Base-by-base conservation (phyloP, 2,329 filamentous ascomycete species). In the Dactylellina leptospora region DNA sequence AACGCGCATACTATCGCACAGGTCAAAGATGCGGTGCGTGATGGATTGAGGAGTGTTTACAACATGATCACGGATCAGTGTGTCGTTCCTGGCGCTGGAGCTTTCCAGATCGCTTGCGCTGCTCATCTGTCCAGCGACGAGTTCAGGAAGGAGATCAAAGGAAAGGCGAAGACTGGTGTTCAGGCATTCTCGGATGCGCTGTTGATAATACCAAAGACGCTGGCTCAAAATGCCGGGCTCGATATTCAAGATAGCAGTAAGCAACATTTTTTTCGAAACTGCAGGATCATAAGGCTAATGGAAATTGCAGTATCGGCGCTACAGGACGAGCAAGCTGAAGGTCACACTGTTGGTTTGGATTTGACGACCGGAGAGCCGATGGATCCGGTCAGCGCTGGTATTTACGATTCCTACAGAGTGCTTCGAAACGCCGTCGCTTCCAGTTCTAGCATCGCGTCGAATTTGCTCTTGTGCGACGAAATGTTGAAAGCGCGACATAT, bases 61-160 rank as follows among this genome's bases (percentile, higher is more conserved):
- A 99, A 99, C 84, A 96, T 96, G 85, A 97, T 99, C 80, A 93
- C 97, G n/a, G 95, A 99, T 80, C 88, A 89, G 82, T 93, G 90
- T 76, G 95, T 99, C 18, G 92, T 99, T 23, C 95, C 95, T 1
- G 95, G 95, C 68, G 95, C 88, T 66, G 95, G 95, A 77, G 91
- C 95, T 53, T 99, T 96, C 87, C 95, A 99, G 81, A 88, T 99
- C 47, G 93, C 95, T 28, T 96, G 91, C 77, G 92, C 93, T 22
- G 85, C 88, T 48, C 92, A 96, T 81, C 84, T 99, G 74, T 90
- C 90, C 80, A 92, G 92, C 75, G 92, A 96, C 78, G 86, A 85
- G 16, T 96, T 97, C 83, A 85, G 85, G 77, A 96, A 92, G 84
- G 89, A 90, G 27, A 90, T 97, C 79, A 99, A 97, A 85, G 95